A percentile compares a stretch with the other conserved stretches of the same genome.
Evolutionary conservation across 2,329 filamentous ascomycete species (phyloP).

Genomic region (Trichoderma asperellum): DNA sequence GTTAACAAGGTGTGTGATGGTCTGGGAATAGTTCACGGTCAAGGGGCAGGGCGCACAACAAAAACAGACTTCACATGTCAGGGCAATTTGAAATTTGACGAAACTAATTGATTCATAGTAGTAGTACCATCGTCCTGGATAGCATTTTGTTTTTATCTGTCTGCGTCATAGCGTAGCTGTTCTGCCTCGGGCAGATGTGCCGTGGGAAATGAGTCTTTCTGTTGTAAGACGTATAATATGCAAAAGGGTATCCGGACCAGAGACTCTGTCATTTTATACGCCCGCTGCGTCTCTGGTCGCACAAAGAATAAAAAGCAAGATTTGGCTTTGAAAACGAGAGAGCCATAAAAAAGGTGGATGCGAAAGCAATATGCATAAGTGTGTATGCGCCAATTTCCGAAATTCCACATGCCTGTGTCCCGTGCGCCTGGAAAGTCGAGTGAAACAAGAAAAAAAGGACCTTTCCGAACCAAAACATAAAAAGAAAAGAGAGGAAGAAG

Average conservation of each 20-base stretch:
- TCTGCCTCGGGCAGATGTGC: constrained; percentile 31
- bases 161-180: constrained; percentile 27
- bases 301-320: constrained; percentile 25
- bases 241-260: constrained; percentile 42
- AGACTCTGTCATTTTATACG: constrained; percentile 39
- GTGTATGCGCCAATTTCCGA: constrained; percentile 22
- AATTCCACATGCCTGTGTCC: constrained; percentile 15
- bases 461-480: constrained; percentile 6
- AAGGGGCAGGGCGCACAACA: not conserved
- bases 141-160: constrained; percentile 21
- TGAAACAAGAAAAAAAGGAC: constrained; percentile 3
- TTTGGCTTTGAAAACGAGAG: constrained; percentile 3
- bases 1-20: not conserved
- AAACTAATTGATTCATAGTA: constrained; percentile 27
- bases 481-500: constrained; percentile 23
- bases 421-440: constrained; percentile 26
- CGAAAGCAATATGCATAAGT: constrained; percentile 18
- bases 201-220: constrained; percentile 31
- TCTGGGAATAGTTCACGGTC: constrained; percentile 9
- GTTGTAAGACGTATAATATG: constrained; percentile 37
- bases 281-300: constrained; percentile 36
- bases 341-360: constrained; percentile 14
- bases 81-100: constrained; percentile 16
- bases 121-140: constrained; percentile 25
- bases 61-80: constrained; percentile 11